phyloP scores from a whole-genome alignment of 805 yeast species.

The Yarrowia porcina region DNA sequence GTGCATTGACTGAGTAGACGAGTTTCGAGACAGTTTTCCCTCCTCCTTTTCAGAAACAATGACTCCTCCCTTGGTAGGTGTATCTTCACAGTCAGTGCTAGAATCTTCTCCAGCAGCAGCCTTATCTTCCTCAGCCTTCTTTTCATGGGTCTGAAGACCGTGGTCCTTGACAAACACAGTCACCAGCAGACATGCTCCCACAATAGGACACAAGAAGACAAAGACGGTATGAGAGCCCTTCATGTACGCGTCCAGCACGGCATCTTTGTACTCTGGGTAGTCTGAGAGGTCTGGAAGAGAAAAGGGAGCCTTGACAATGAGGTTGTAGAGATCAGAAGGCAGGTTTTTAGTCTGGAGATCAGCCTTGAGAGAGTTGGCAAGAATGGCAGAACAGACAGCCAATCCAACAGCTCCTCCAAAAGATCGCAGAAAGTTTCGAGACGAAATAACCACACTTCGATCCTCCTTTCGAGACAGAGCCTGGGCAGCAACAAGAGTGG shows the following conservation, averaged over 20 bases:
- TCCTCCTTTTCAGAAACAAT: background rate
- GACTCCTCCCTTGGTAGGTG: background rate
- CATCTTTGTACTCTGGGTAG: constrained; percentile 21
- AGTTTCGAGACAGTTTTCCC: background rate
- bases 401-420: constrained; percentile 63
- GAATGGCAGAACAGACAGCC: constrained; percentile 41
- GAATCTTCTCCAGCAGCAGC: background rate
- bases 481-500: constrained; percentile 54
- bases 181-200: constrained; percentile 26
- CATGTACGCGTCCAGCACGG: constrained; percentile 29
- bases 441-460: constrained; percentile 56
- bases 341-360: constrained; percentile 26
- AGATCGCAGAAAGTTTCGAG: constrained; percentile 55
- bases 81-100: background rate
- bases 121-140: background rate
- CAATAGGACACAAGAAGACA: constrained; percentile 27
- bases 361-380: constrained; percentile 28
- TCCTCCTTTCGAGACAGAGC: constrained; percentile 52
- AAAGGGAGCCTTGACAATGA: constrained; percentile 26
- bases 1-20: background rate
- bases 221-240: constrained; percentile 28
- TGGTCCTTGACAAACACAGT: constrained; percentile 29
- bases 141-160: constrained; percentile 22
- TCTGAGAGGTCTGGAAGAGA: constrained; percentile 27
- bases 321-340: background rate